phyloP scores from a whole-genome alignment of 2,329 filamentous ascomycete genomes.

The Cordyceps militaris region DNA sequence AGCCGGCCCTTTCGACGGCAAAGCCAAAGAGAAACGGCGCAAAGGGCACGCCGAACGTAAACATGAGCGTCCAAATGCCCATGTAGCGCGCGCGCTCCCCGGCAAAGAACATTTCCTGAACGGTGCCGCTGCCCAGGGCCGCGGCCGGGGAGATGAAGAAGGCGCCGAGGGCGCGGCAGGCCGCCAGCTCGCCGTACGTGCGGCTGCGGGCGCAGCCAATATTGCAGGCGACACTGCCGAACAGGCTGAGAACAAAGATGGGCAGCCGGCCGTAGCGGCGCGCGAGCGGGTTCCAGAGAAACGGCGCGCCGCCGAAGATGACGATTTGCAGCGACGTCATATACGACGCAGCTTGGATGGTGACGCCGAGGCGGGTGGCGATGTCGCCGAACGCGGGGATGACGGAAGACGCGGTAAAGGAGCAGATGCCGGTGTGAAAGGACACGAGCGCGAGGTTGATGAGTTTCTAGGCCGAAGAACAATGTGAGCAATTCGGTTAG shows the following conservation, averaged over 20 bases:
- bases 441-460: background rate
- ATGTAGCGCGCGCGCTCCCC: constrained; percentile 2
- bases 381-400: constrained; percentile 5
- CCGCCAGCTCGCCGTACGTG: background rate
- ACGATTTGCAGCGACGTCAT: constrained; percentile 5
- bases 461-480: background rate
- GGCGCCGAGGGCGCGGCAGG: constrained; percentile 1
- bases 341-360: constrained; percentile 3
- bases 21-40: constrained; percentile 5
- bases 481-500: background rate
- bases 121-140: constrained; percentile 3
- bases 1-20: background rate
- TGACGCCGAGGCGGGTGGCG: background rate
- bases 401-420: constrained; percentile 4
- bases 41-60: constrained; percentile 1
- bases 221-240: background rate
- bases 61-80: constrained; percentile 8
- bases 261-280: background rate
- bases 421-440: background rate
- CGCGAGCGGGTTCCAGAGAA: background rate
- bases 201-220: background rate
- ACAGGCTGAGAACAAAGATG: background rate
- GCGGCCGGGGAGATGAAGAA: constrained; percentile 6
- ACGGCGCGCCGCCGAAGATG: background rate
- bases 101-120: constrained; percentile 6